A percentile compares a stretch with the other conserved stretches of the same genome.
Evolutionary conservation across 208 protist species (phyloP).

Genomic region (Angomonas ambiguus): DNA sequence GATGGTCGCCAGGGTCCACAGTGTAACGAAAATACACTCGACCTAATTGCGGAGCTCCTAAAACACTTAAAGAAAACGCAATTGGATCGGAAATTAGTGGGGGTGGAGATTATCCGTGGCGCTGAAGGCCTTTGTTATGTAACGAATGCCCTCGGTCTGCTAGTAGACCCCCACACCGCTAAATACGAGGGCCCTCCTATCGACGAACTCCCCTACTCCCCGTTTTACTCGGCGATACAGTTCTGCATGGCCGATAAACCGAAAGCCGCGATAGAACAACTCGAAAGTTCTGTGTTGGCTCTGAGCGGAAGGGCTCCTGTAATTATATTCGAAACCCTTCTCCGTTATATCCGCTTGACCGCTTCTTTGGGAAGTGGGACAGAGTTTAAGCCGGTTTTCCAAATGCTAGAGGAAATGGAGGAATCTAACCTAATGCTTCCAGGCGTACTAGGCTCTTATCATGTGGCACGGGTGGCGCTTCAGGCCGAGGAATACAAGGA

Average conservation of each 20-base stretch:
- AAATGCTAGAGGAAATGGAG: background rate
- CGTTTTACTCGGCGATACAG: background rate
- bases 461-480: slow-evolving; percentile 24
- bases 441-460: slow-evolving; percentile 10
- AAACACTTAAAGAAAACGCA: slow-evolving; percentile 11
- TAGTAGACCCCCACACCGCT: slow-evolving; percentile 12
- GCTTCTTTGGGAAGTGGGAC: background rate
- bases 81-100: slow-evolving; percentile 14
- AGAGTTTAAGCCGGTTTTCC: slow-evolving; percentile 1
- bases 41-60: slow-evolving; percentile 17
- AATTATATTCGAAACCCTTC: background rate
- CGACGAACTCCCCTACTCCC: background rate
- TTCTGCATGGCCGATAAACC: slow-evolving; percentile 17
- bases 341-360: slow-evolving; percentile 5
- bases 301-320: background rate
- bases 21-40: background rate
- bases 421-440: background rate
- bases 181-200: slow-evolving; percentile 5
- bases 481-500: slow-evolving; percentile 20
- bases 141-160: slow-evolving; percentile 44
- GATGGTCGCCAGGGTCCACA: slow-evolving; percentile 20
- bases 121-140: slow-evolving; percentile 44
- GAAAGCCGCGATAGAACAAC: slow-evolving; percentile 24
- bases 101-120: slow-evolving; percentile 34
- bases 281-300: slow-evolving; percentile 30